Base-by-base conservation (phyloP, 306 rosid species). In the Cicer yamashitae region DNA sequence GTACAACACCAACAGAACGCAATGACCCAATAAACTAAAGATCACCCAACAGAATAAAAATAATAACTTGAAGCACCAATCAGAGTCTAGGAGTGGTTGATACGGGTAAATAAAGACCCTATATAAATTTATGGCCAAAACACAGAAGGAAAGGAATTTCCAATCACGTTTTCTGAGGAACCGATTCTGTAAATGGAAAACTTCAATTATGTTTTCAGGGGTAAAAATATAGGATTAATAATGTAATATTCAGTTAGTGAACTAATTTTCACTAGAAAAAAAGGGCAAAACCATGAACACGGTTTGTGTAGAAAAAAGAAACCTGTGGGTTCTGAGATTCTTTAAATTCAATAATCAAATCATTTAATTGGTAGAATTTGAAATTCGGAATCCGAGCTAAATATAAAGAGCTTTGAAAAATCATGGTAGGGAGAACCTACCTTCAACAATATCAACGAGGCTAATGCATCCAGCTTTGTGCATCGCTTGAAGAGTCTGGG, bases 401-500 rank as follows among this genome's bases (percentile, higher is more conserved):
- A 39, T 10, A 64, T 46, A 45, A 20, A 40, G 61, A 40, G 61
- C 54, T 12, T 73, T 59, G 2, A 8, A 61, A 70, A 45, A 59
- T 13, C 50, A 67, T 9, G 64, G 43, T 58, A 7, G 10, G 56
- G 11, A 46, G 77, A 60, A 82, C 96, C 81, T 83, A 81, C 99
- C 99, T 92, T 96, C 99, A 76, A 90, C 89, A 80, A 90, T 71
- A 56, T 96, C 99, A 10, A 80, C 73, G 12, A 96, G 97, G 83
- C 75, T 86, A 80, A 96, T 66, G 79, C 99, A 92, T 59, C 99
- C 99, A 87, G 99, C 97, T 68, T 84, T 88, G 76, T 96, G 86
- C 82, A 92, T 89, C 37, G 96, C 91, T 86, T 96, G 98, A 76
- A 96, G 99, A 82, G 98, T 89, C 80, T 90, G 99, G 13, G 78